Percentiles rank a stretch among this genome's conserved stretches.
These are phyloP conservation scores for Polygonum aviculare DNA, from an alignment of 148 eudicot species.

Conservation along the genomic window DNA sequence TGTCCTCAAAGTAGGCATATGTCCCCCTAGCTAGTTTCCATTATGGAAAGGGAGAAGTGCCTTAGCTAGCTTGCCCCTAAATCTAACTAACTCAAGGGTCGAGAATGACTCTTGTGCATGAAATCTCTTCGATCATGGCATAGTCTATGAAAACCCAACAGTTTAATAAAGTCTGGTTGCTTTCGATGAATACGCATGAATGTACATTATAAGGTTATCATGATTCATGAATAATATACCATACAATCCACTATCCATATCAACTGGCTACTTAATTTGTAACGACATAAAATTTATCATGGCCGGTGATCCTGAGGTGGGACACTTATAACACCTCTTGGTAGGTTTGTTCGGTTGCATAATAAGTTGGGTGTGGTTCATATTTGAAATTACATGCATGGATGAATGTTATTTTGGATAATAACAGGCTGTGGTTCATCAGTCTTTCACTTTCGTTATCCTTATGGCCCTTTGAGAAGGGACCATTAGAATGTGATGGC, in stretches of 20 bases:
- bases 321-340: too few species aligned
- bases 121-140: too few species aligned
- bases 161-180: neutral
- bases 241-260: neutral
- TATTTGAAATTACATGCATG: neutral
- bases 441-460: conserved; percentile 10
- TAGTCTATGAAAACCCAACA: neutral
- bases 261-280: neutral
- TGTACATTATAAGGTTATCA: neutral
- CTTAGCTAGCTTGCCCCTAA: too few species aligned
- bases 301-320: too few species aligned
- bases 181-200: neutral
- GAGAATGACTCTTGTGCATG: too few species aligned
- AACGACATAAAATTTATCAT: neutral
- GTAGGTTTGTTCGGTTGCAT: neutral
- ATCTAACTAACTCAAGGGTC: too few species aligned
- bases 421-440: neutral
- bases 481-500: neutral
- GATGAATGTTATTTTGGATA: neutral
- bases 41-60: too few species aligned
- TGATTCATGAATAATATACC: neutral
- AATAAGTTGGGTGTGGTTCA: neutral
- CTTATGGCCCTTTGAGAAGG: neutral
- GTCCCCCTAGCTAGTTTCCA: too few species aligned
- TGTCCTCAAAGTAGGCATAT: too few species aligned